phyloP scores from a whole-genome alignment of 805 yeast species.

The Wickerhamomyces xylosicus region DNA sequence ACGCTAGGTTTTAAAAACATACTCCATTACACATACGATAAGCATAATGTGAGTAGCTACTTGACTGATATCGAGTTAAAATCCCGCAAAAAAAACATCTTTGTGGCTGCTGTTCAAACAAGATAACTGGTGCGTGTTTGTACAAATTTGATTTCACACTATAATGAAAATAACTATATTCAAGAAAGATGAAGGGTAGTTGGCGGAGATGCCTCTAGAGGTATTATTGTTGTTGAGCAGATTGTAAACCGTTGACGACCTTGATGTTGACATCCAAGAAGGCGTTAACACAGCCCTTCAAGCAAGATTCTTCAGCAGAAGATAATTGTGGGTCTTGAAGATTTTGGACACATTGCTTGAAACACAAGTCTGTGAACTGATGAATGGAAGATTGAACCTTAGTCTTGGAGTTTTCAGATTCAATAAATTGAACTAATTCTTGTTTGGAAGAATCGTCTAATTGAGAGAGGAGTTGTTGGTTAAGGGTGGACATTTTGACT shows the following conservation, averaged over 20 bases:
- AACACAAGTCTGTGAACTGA: conserved; percentile 82
- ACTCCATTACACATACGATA: no score
- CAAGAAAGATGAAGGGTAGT: no score
- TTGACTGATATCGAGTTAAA: no score
- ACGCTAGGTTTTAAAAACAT: no score
- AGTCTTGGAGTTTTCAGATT: conserved; percentile 75
- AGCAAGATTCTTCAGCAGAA: conserved; percentile 56
- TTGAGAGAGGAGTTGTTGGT: conserved; percentile 29
- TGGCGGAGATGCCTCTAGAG: conserved; percentile 2
- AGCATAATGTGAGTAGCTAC: no score
- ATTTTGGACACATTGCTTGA: conserved; percentile 65
- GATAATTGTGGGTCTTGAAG: conserved; percentile 39
- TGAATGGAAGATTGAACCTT: conserved; percentile 84
- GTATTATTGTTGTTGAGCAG: conserved; percentile 3
- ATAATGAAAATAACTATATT: no score
- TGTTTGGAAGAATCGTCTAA: conserved; percentile 63
- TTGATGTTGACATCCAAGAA: conserved; percentile 81
- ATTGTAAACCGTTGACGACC: conserved; percentile 48
- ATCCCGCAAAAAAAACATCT: no score
- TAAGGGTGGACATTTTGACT: conserved; percentile 24
- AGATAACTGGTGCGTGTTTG: no score
- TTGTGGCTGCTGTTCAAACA: no score
- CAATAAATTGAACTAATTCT: conserved; percentile 68
- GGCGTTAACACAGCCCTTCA: conserved; percentile 73
- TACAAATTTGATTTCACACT: no score